Percentiles rank a stretch among this genome's conserved stretches.
Conservation (phyloP, 805 yeast species). For the Kluyveromyces wickerhamii region DNA sequence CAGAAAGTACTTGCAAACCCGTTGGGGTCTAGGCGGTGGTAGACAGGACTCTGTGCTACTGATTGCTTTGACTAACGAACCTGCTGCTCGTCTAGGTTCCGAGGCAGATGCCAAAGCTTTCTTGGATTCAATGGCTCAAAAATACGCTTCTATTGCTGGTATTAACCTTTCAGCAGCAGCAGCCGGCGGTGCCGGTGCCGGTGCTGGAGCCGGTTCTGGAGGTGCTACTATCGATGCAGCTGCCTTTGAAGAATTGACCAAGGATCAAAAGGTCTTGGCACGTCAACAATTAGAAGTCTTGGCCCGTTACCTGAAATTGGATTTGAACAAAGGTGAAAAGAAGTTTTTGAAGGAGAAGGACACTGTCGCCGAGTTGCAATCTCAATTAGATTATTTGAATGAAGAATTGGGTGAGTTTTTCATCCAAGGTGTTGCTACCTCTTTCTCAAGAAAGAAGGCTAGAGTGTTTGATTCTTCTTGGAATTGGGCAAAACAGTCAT, state of each 20-base stretch:
- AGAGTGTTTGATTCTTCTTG: conserved; percentile 96
- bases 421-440: conserved; percentile 84
- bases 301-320: conserved; percentile 91
- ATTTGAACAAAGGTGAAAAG: conserved; percentile 85
- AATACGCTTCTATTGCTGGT: conserved; percentile 80
- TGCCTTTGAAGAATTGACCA: conserved; percentile 67
- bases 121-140: conserved; percentile 73
- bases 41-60: conserved; percentile 90
- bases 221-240: conserved; percentile 92
- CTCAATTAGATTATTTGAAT: conserved; percentile 73
- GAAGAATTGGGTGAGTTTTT: conserved; percentile 85
- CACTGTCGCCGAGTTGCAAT: conserved; percentile 74
- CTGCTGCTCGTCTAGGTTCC: conserved; percentile 75
- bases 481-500: conserved; percentile 99
- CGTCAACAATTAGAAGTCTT: conserved; percentile 70
- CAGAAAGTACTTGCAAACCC: conserved; percentile 82
- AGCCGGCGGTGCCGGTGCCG: conserved; percentile 40
- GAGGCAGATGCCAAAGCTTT: conserved; percentile 88
- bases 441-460: conserved; percentile 86
- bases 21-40: conserved; percentile 90
- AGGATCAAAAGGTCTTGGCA: conserved; percentile 41
- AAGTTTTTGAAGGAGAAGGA: conserved; percentile 68
- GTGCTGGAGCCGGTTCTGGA: conserved; percentile 54
- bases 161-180: conserved; percentile 64
- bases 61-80: conserved; percentile 80